Conservation (phyloP, 306 rosid species). For the Castanospermum australe region DNA sequence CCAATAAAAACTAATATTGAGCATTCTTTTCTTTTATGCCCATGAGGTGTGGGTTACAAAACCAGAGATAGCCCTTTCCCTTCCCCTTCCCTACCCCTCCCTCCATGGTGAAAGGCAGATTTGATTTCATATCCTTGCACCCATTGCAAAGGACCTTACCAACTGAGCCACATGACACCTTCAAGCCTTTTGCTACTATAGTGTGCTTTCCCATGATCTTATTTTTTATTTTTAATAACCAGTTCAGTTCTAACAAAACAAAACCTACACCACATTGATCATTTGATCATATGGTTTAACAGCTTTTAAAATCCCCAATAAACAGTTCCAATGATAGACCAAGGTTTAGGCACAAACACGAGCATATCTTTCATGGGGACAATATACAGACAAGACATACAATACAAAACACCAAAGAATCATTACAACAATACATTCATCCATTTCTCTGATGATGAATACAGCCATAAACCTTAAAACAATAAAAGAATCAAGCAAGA, state of each 20-base stretch:
- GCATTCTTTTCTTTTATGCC: not conserved
- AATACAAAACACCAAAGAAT: not conserved
- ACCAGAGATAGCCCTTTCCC: not conserved
- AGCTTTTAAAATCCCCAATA: not conserved
- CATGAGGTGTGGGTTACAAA: not conserved
- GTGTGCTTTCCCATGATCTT: not conserved
- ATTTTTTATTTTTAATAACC: no score
- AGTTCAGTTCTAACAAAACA: no score
- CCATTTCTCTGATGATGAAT: not conserved
- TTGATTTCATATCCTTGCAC: not conserved
- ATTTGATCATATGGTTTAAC: not conserved
- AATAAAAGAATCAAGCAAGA: conserved; percentile 19
- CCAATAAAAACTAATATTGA: not conserved
- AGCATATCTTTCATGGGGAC: not conserved
- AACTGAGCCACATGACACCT: not conserved
- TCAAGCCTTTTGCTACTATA: not conserved
- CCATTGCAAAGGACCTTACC: not conserved
- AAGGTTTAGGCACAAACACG: not conserved
- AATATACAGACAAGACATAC: not conserved
- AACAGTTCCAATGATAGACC: not conserved
- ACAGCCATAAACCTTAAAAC: not conserved
- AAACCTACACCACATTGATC: no score
- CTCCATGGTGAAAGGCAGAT: not conserved
- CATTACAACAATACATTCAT: not conserved
- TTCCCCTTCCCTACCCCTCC: not conserved